Conservation (phyloP, 495 filamentous ascomycete genomes). For the Opeltia flavorubescens region DNA sequence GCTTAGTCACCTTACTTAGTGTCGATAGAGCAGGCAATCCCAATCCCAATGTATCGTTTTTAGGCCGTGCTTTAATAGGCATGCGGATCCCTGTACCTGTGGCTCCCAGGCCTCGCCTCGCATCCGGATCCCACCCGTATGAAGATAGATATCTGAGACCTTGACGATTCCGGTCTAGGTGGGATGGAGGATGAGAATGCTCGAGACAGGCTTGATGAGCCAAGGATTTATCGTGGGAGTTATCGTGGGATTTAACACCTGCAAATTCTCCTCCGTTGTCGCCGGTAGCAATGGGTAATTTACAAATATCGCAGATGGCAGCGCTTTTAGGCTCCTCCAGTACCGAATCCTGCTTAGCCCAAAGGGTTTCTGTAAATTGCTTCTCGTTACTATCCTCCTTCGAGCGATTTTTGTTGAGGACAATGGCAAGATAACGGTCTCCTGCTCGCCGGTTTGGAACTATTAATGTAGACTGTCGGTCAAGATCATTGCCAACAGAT, state of each 20-base stretch:
- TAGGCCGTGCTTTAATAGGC: conserved; percentile 59
- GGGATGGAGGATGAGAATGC: conserved; percentile 75
- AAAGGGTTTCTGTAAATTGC: too few relatives aligned
- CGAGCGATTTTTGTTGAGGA: conserved; percentile 32
- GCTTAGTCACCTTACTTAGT: conserved; percentile 20
- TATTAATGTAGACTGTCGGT: conserved; percentile 17
- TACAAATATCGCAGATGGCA: conserved; percentile 43
- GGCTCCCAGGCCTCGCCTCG: conserved; percentile 55
- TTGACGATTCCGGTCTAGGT: conserved; percentile 61
- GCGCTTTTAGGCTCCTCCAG: not conserved
- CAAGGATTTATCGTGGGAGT: conserved; percentile 54
- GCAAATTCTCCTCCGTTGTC: not conserved
- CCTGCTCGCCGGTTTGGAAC: conserved; percentile 33
- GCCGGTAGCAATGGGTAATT: conserved; percentile 30
- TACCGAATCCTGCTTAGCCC: conserved; percentile 9
- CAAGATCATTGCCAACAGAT: conserved; percentile 19
- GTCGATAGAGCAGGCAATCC: conserved; percentile 33
- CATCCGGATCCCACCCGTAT: conserved; percentile 83
- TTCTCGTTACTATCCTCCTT: not conserved
- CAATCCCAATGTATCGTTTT: conserved; percentile 62
- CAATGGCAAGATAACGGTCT: conserved; percentile 58
- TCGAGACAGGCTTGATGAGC: conserved; percentile 69
- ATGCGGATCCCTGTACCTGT: conserved; percentile 56
- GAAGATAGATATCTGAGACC: conserved; percentile 62
- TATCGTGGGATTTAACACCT: too few relatives aligned